Base-by-base conservation (phyloP, 495 filamentous ascomycete species). In the Hypomontagnella submonticulosa region DNA sequence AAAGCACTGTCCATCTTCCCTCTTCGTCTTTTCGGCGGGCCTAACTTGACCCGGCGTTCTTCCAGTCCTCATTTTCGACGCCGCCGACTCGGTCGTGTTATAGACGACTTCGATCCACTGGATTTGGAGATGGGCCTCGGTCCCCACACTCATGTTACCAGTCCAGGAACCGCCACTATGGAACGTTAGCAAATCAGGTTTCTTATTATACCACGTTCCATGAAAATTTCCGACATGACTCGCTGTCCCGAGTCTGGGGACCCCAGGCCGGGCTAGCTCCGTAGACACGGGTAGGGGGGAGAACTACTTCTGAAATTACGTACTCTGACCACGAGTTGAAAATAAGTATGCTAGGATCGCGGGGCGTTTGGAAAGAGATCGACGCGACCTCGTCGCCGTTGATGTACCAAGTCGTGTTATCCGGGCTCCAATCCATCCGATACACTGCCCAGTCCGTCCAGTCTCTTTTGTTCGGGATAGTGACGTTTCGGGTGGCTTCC, bases 21-120 rank as follows among this genome's bases (percentile, higher is more conserved):
- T 58, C 51, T 70, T 53, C 34, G 12, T 27, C n/a, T 15, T 67
- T 61, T 58, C 57, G 43, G 46, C 4, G 18, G 7, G 6, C n/a
- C 8, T 34, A 33, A 48, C 40, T 23, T 47, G 67, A 5, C 34
- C 34, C 27, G 37, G 61, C 7, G 46, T 47, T 4, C 20, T 18
- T 18, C 40, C 36, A 30, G 41, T 6, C 34, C 42, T 51, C 1
- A 20, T 5, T 13, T 12, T 3, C n/a, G 50, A 41, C 1, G 16
- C 32, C 1, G 48, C 5, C 4, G 42, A 0, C 15, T 69, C 73
- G 4, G 79, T 82, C 1, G 53, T 80, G 64, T 93, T 93, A 64
- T 87, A 93, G 3, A 86, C 82, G 59, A 92, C 66, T 67, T 93
- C 89, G 18, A 92, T 84, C 84, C 88, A 92, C 69, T 92, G 87